Percentiles rank a stretch among this genome's conserved stretches.
Evolutionary conservation across 2,329 filamentous ascomycete genomes (phyloP).

Genomic region (Fonsecaea nubica): DNA sequence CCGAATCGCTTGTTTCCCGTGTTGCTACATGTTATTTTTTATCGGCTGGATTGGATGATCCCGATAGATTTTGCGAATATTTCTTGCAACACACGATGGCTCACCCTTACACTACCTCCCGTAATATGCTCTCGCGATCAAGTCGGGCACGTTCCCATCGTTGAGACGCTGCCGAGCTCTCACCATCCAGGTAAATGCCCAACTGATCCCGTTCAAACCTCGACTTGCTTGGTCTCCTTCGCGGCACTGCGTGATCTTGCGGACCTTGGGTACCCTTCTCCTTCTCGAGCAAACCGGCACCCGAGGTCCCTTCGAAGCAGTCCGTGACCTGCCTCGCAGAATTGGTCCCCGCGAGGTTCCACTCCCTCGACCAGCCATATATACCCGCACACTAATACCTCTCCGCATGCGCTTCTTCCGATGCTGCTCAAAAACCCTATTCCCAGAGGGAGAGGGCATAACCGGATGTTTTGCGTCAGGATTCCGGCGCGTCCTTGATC

Average conservation of each 20-base stretch:
- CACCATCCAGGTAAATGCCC: not conserved
- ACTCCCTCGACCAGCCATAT: not conserved
- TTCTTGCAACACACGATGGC: not conserved
- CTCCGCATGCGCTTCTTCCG: not conserved
- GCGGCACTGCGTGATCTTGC: not conserved
- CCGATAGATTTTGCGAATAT: not conserved
- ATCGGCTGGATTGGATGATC: not conserved
- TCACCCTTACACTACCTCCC: not conserved
- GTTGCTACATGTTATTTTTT: not conserved
- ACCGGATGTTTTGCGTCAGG: not conserved
- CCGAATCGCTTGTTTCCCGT: not conserved
- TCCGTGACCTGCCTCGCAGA: not conserved
- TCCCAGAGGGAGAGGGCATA: not conserved
- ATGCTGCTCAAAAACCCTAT: not conserved
- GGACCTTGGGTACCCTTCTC: not conserved
- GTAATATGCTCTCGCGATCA: not conserved
- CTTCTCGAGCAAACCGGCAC: not conserved
- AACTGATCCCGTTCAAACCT: no score
- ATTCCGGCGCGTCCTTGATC: slow-evolving; percentile 1
- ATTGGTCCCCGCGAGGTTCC: not conserved
- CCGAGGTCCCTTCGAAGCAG: not conserved
- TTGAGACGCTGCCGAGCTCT: not conserved
- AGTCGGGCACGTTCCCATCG: not conserved
- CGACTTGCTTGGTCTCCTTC: not conserved
- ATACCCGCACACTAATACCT: not conserved